These are phyloP conservation scores for Tolypocladium paradoxum DNA, from an alignment of 2,329 filamentous ascomycete genomes.

Conservation along the genomic window DNA sequence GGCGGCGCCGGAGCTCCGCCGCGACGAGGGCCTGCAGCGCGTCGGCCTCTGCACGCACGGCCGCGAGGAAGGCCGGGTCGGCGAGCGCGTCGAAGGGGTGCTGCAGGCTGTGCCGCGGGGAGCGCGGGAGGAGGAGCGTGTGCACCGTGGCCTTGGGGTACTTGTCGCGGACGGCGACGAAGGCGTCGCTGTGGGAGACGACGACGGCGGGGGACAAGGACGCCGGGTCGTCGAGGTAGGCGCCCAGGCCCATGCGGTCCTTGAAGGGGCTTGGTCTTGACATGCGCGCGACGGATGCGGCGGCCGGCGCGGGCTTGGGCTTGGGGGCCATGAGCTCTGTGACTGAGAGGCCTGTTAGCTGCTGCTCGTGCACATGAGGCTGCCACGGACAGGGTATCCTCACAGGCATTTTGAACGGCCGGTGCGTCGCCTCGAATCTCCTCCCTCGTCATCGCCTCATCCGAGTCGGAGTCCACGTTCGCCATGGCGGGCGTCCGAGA, in stretches of 20 bases:
- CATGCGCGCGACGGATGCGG: constrained; percentile 6
- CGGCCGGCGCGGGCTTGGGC: constrained; percentile 17
- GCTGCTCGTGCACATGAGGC: not conserved
- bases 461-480: constrained; percentile 12
- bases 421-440: constrained; percentile 22
- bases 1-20: constrained; percentile 60
- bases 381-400: not conserved
- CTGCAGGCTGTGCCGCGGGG: constrained; percentile 43
- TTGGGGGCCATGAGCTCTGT: constrained; percentile 26
- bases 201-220: constrained; percentile 50
- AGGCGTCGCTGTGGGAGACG: constrained; percentile 55
- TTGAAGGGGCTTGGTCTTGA: constrained; percentile 25
- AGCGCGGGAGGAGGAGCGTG: constrained; percentile 75
- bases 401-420: constrained; percentile 32
- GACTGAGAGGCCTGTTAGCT: constrained; percentile 13
- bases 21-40: constrained; percentile 57
- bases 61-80: constrained; percentile 55
- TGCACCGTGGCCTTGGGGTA: constrained; percentile 83
- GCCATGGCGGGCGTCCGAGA: not conserved
- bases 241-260: constrained; percentile 50
- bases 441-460: constrained; percentile 31
- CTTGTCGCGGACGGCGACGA: constrained; percentile 69
- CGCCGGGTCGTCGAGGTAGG: constrained; percentile 55
- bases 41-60: constrained; percentile 48
- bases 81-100: constrained; percentile 73